Evolutionary conservation across 1,139 yeast species (phyloP), one percentile per base, ranked within the genome.

Genomic region (Yamadazyma triangularis): DNA sequence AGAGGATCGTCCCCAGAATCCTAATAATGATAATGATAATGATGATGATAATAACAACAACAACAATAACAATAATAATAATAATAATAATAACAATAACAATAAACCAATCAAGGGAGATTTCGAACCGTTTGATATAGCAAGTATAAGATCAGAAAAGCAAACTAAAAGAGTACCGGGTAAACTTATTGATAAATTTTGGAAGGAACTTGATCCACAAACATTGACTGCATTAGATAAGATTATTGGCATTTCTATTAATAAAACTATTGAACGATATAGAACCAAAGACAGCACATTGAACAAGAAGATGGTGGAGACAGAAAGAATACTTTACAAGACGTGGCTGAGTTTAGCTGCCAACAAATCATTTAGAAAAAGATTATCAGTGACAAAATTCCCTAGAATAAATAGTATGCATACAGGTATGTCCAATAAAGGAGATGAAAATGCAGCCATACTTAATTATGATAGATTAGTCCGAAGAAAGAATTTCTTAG

Each of bases 311-410:
- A 41, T 51, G 36, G 33, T 39, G 4, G 58, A 51, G 24, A 58
- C 66, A 2, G 65, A 58, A 35, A 44, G 51, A 2, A 33, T 56
- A 4, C 39, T 66, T 5, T 33, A 48, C 4, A 48, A 50, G n/a
- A 40, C 50, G 12, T 67, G 73, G 73, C 38, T 54, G 15, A 9
- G 20, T 18, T 6, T 18, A 7, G 9, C 6, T 7, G 20, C 8
- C 6, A 18, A 54, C 2, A 39, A 44, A 12, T 60, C 72, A 6
- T 67, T 67, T 34, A 38, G 42, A 28, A 44, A 64, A 2, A 47
- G 72, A 25, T 42, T 66, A 9, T 39, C 37, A 18, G 47, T 45
- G 8, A 64, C 73, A 4, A 57, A 56, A 23, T 36, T 67, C n/a
- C 73, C 73, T 1, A 50, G 52, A 15, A 38, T 51, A 2, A 29